Base-by-base conservation (phyloP, 768 basidiomycete genomes). In the Holtermannia corniformis region DNA sequence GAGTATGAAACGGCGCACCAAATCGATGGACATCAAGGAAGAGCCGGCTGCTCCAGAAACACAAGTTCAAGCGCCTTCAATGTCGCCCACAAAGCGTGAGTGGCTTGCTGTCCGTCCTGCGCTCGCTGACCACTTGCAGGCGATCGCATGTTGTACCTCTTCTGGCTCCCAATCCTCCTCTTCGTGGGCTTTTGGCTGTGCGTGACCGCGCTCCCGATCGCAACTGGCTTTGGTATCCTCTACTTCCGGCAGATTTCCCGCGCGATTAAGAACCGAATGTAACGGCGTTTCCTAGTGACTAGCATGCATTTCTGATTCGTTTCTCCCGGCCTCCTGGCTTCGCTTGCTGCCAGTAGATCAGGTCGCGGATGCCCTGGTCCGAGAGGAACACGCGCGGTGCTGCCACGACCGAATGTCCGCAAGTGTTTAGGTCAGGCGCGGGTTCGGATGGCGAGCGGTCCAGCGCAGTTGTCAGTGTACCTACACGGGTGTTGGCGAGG, bases 81-180 rank as follows among this genome's bases (percentile, higher is more conserved):
- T n/a, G n/a, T n/a, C n/a, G 32, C 32, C 32, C 10, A 7, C 32
- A 7, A 37, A 37, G 32, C 32, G 32, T 37, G 16, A 7, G 32
- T 37, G n/a, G n/a, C n/a, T n/a, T n/a, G n/a, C 41, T 3, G 21
- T 27, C 16, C n/a, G 41, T 44, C 22, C 41, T 7, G 40, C 32
- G 16, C 10, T 37, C n/a, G 32, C 32, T 37, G 32, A 37, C 32
- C n/a, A 37, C 16, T 37, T 16, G 41, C 46, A 61, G 63, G 58
- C 14, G 74, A 75, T 49, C 52, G 59, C 27, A 75, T 75, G 74
- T 56, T 75, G 12, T 67, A 67, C 54, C 58, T 73, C 45, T 75
- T 75, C 61, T 75, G 73, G 72, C 51, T 73, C 16, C 73, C 73
- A 1, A 61, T 73, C 25, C 59, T 73, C n/a, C 59, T 64, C 10